These are phyloP conservation scores for Apodospora peruviana DNA, from an alignment of 495 filamentous ascomycete species.

Conservation along the genomic window DNA sequence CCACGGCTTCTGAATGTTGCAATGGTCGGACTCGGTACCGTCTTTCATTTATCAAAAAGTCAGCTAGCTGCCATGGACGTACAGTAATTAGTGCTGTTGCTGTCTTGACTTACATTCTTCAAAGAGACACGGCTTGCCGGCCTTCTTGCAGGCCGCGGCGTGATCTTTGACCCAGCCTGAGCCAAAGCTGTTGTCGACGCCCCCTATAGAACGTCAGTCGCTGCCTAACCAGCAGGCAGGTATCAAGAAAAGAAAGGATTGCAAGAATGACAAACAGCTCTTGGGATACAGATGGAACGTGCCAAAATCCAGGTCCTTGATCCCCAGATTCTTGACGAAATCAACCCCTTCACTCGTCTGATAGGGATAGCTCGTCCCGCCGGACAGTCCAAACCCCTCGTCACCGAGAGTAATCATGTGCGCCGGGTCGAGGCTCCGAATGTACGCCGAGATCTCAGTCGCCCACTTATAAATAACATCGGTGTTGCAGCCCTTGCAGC, in stretches of 20 bases:
- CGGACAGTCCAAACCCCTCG: conserved; percentile 42
- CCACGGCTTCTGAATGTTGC: conserved; percentile 44
- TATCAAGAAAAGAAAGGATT: background rate
- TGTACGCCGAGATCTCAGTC: conserved; percentile 51
- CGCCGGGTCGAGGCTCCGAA: conserved; percentile 56
- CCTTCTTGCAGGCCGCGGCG: conserved; percentile 44
- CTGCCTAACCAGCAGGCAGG: too few relatives aligned
- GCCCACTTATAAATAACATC: conserved; percentile 59
- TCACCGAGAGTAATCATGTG: conserved; percentile 69
- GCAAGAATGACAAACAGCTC: conserved; percentile 26
- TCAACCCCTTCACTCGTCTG: conserved; percentile 50
- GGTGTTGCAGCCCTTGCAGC: conserved; percentile 56
- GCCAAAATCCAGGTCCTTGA: conserved; percentile 54
- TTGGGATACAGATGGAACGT: conserved; percentile 60
- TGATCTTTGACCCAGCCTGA: conserved; percentile 54
- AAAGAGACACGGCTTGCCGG: conserved; percentile 57
- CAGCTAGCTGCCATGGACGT: too few relatives aligned
- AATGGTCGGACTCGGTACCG: conserved; percentile 39
- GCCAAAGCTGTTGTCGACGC: conserved; percentile 35
- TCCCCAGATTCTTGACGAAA: conserved; percentile 49
- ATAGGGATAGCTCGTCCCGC: conserved; percentile 52
- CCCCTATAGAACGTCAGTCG: conserved; percentile 24
- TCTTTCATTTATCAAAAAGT: too few relatives aligned
- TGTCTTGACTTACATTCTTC: conserved; percentile 47
- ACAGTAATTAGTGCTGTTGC: conserved; percentile 9